phyloP scores from a whole-genome alignment of 805 yeast genomes.

The Candida silvatica region DNA sequence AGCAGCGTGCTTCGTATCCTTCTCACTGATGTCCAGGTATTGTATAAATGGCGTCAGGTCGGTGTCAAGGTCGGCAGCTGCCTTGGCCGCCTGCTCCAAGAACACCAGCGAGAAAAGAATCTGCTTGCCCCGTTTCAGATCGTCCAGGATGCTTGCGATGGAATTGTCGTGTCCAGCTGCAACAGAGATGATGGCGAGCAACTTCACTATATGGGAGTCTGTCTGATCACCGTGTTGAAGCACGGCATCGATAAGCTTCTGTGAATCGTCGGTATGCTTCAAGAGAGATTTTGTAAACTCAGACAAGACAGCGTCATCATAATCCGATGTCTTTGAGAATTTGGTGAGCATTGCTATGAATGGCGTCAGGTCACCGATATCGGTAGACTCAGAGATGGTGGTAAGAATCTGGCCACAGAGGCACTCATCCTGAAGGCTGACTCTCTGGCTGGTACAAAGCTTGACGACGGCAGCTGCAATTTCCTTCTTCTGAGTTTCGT shows the following conservation, averaged over 20 bases:
- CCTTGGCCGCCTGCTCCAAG: constrained; percentile 41
- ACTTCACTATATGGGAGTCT: constrained; percentile 18
- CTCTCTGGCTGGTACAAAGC: constrained; percentile 6
- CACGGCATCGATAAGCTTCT: constrained; percentile 9
- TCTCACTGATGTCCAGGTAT: constrained; percentile 19
- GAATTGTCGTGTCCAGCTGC: constrained; percentile 24
- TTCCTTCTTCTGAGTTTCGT: constrained; percentile 4
- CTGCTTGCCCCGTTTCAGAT: constrained; percentile 14
- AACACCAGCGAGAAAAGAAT: constrained; percentile 28
- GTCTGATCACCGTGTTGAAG: constrained; percentile 12
- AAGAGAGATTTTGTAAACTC: constrained; percentile 12
- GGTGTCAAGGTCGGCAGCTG: constrained; percentile 21
- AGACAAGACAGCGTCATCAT: constrained; percentile 14
- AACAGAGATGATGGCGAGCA: constrained; percentile 27
- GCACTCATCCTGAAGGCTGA: constrained; percentile 7
- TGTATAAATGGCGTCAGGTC: constrained; percentile 28
- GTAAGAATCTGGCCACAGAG: constrained; percentile 8
- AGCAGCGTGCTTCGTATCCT: constrained; percentile 36
- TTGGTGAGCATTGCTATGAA: constrained; percentile 10
- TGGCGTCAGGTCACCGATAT: constrained; percentile 3
- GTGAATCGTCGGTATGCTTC: constrained; percentile 5
- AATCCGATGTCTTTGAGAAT: constrained; percentile 7
- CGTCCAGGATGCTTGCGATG: constrained; percentile 11
- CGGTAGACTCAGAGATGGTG: constrained; percentile 4
- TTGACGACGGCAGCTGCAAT: constrained; percentile 5